Evolutionary conservation across 75 land plant genomes (phyloP), one percentile per base, ranked within the genome.

Genomic region (Selaginella moellendorffii): DNA sequence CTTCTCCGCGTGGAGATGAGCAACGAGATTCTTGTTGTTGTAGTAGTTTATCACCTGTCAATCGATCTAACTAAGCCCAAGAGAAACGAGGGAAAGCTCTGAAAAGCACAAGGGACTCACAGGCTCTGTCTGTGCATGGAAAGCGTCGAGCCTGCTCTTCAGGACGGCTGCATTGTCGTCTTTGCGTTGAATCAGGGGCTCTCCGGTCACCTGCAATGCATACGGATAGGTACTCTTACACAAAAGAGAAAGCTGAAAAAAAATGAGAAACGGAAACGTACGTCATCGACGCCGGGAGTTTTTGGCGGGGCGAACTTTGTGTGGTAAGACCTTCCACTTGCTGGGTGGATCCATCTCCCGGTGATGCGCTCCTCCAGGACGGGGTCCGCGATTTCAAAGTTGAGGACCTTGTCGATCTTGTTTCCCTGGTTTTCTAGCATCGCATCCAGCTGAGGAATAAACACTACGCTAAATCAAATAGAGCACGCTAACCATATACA

Each of bases 161-260:
- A 90, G 83, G 53, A 90, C 96, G 52, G 72, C 91, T n/a, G 91
- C 91, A 67, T 79, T 90, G 60, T 90, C 96, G 78, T 90, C 96
- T 74, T 90, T 90, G 20, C 96, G 80, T 68, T 90, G 96, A 63
- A 90, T 83, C 78, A 90, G 72, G 27, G 87, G 87, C 76, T 90
- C 96, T 23, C 96, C 91, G 24, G 96, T 82, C 28, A 86, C 75
- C 92, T 87, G n/a, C n/a, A n/a, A n/a, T n/a, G n/a, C n/a, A n/a
- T n/a, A 28, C n/a, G 9, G 17, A 62, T 18, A 62, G 26, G 26
- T 27, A 18, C 31, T 28, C 66, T 5, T 36, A 36, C 5, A 36
- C 46, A 36, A n/a, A n/a, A n/a, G n/a, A n/a, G n/a, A n/a, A n/a
- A 36, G 46, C 46, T 5, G 46, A 36, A 5, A 36, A 36, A 36